phyloP scores from a whole-genome alignment of 805 yeast species.

The Myxozyma neotropica region DNA sequence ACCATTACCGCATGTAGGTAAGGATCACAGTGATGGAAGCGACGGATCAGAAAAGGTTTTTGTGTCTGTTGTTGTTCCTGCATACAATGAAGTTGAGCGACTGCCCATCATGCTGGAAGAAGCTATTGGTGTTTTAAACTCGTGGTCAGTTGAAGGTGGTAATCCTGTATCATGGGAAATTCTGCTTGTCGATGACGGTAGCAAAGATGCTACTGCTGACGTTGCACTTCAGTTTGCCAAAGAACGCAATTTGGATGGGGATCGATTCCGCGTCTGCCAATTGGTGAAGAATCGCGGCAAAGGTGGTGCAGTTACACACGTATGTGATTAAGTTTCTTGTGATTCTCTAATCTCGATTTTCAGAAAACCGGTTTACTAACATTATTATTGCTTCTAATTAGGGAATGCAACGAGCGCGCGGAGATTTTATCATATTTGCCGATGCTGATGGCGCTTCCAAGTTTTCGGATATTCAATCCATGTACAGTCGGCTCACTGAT shows the following conservation, averaged over 20 bases:
- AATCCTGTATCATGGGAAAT: slow-evolving; percentile 62
- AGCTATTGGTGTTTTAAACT: slow-evolving; percentile 41
- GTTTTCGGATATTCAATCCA: slow-evolving; percentile 60
- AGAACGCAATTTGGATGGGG: slow-evolving; percentile 50
- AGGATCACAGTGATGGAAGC: not conserved
- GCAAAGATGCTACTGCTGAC: slow-evolving; percentile 74
- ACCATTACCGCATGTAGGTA: slow-evolving; percentile 7
- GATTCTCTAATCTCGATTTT: too few relatives aligned
- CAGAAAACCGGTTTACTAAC: too few relatives aligned
- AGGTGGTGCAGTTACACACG: slow-evolving; percentile 93
- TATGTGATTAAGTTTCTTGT: not conserved
- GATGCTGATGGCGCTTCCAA: slow-evolving; percentile 97
- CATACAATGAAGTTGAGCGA: slow-evolving; percentile 82
- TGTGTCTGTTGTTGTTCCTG: slow-evolving; percentile 85
- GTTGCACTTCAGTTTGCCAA: slow-evolving; percentile 65
- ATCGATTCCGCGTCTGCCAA: slow-evolving; percentile 67
- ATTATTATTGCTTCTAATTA: not conserved
- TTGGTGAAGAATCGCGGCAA: slow-evolving; percentile 83
- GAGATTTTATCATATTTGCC: slow-evolving; percentile 78
- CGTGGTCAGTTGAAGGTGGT: slow-evolving; percentile 29
- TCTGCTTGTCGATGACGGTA: slow-evolving; percentile 88
- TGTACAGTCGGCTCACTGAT: slow-evolving; percentile 46
- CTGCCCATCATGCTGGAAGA: slow-evolving; percentile 73
- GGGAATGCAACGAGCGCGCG: slow-evolving; percentile 77
- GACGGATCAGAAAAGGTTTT: slow-evolving; percentile 45